Evolutionary conservation across 2,329 filamentous ascomycete species (phyloP), one percentile per base, ranked within the genome.

Genomic region (Eutypa lata): DNA sequence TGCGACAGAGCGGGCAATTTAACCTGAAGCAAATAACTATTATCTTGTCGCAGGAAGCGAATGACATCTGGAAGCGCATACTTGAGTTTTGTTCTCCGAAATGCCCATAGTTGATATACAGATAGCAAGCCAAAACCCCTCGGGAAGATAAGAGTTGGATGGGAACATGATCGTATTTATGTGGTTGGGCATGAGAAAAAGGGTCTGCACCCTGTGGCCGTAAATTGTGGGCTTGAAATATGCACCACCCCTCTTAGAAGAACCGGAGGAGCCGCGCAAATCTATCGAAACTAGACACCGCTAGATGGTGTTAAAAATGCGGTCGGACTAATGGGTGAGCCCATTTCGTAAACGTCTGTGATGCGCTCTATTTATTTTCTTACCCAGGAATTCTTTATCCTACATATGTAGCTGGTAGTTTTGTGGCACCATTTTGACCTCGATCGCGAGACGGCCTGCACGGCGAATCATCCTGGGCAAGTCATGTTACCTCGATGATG

Each of bases 401-500:
- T n/a, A n/a, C n/a, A n/a, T n/a, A n/a, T n/a, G n/a, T 31, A 31
- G 22, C 22, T 7, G n/a, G 22, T 45, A 11, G 13, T 28, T 14
- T 45, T 45, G 14, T 45, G 11, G 13, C 21, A 45, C 42, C 5
- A n/a, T 28, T n/a, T 24, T 24, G 5, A 45, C 22, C 42, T 45
- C 42, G 44, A 50, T 53, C 37, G 49, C 53, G n/a, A 45, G 42
- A 45, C 42, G 42, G 22, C 21, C 13, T 45, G 22, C 22, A 28
- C 22, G 22, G 22, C 3, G 22, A 45, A 19, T 11, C 21, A 24
- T 28, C 22, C 14, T 10, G 22, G 42, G 18, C 42, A 22, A 28
- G 14, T 7, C 22, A 44, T 49, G 53, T 58, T 47, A 55, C 53
- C 48, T 55, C 26, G 48, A 56, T 59, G 57, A 56, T 61, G 52